Conservation (phyloP, 306 rosid genomes). For the Medicago arabica region DNA sequence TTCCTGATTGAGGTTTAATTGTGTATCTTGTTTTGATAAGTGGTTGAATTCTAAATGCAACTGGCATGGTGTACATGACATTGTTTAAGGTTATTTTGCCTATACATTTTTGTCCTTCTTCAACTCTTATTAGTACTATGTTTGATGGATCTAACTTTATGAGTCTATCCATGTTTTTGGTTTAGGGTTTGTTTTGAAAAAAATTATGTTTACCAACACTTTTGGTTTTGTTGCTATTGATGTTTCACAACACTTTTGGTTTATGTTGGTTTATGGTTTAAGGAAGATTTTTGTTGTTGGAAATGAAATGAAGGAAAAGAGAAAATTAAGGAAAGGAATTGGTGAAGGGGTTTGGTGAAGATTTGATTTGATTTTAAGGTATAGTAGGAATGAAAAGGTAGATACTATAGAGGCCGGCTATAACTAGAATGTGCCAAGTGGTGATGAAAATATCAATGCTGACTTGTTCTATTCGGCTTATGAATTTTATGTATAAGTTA, state of each 20-base stretch:
- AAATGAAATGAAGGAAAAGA: conserved; percentile 21
- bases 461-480: conserved; percentile 77
- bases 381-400: neutral
- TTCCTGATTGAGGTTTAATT: conserved; percentile 70
- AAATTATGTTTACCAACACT: neutral
- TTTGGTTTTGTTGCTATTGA: neutral
- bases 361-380: conserved; percentile 14
- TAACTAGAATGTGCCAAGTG: conserved; percentile 62
- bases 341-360: conserved; percentile 34
- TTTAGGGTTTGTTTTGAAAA: neutral
- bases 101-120: conserved; percentile 59
- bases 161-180: conserved; percentile 71
- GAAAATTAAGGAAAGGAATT: conserved; percentile 26
- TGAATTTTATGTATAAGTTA: conserved; percentile 5
- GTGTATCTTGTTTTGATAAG: conserved; percentile 66
- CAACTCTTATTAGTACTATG: conserved; percentile 62
- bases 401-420: conserved; percentile 57
- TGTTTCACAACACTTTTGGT: neutral
- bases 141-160: conserved; percentile 83
- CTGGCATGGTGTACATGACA: conserved; percentile 96
- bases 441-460: conserved; percentile 69
- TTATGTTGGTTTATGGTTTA: conserved; percentile 6
- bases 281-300: neutral
- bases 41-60: conserved; percentile 81
- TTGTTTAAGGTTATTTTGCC: conserved; percentile 69